phyloP scores from a whole-genome alignment of 2,329 filamentous ascomycete genomes.

The Raffaelea albimanens region DNA sequence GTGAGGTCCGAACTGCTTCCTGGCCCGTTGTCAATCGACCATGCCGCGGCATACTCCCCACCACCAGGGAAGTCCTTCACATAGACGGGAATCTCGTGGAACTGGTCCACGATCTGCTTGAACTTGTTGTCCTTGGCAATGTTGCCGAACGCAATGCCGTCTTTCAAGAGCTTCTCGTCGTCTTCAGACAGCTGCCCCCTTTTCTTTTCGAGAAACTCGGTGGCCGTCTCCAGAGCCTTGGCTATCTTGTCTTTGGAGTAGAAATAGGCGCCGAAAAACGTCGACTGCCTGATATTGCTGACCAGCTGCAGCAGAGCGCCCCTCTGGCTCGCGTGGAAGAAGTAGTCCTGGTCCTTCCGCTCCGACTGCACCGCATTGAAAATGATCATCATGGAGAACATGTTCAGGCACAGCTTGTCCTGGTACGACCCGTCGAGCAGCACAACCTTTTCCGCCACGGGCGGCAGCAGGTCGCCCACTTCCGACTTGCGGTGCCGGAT shows the following conservation, averaged over 20 bases:
- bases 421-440: slow-evolving; percentile 74
- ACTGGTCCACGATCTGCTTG: slow-evolving; percentile 57
- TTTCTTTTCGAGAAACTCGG: slow-evolving; percentile 56
- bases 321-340: slow-evolving; percentile 70
- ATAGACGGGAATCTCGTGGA: slow-evolving; percentile 71
- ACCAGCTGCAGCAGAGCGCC: slow-evolving; percentile 60
- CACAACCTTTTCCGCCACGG: slow-evolving; percentile 61
- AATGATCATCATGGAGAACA: slow-evolving; percentile 76
- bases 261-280: slow-evolving; percentile 77
- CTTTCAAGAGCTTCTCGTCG: slow-evolving; percentile 51
- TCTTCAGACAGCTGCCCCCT: slow-evolving; percentile 46
- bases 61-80: slow-evolving; percentile 57
- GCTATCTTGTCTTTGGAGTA: slow-evolving; percentile 55
- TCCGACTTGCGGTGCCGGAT: slow-evolving; percentile 70
- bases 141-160: slow-evolving; percentile 59
- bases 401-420: slow-evolving; percentile 72
- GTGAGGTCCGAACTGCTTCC: slow-evolving; percentile 20
- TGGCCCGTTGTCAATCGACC: slow-evolving; percentile 49
- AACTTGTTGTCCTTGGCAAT: slow-evolving; percentile 48
- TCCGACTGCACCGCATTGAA: slow-evolving; percentile 87
- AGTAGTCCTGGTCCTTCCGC: slow-evolving; percentile 72
- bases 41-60: slow-evolving; percentile 40
- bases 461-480: slow-evolving; percentile 59
- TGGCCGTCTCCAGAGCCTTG: slow-evolving; percentile 55
- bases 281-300: slow-evolving; percentile 70